A percentile compares a stretch with the other conserved stretches of the same genome.
phyloP scores from a whole-genome alignment of 148 eudicot species.

The Dysphania ambrosioides region DNA sequence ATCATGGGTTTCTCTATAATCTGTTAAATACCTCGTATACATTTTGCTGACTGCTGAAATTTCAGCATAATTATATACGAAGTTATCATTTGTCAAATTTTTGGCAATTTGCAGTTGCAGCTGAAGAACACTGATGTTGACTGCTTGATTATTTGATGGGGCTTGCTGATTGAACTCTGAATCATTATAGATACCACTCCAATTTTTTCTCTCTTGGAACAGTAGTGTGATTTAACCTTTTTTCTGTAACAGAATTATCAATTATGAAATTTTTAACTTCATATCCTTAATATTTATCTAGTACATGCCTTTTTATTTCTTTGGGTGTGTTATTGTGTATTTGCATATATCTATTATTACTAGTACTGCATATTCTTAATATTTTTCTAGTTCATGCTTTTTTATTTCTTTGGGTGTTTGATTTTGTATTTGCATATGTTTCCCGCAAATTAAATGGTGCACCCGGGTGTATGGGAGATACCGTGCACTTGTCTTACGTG shows the following conservation, averaged over 20 bases:
- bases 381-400: too few relatives aligned
- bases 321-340: neutral
- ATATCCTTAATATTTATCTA: too few relatives aligned
- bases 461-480: too few relatives aligned
- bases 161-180: neutral
- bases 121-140: neutral
- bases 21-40: too few relatives aligned
- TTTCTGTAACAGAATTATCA: neutral
- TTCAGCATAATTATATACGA: neutral
- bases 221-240: neutral
- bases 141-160: neutral
- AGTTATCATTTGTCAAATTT: neutral
- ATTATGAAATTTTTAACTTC: neutral
- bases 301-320: neutral
- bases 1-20: too few relatives aligned
- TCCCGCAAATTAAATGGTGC: too few relatives aligned
- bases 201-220: constrained; percentile 4
- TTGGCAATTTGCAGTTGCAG: constrained; percentile 7
- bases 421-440: too few relatives aligned
- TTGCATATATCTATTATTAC: neutral
- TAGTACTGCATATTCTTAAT: too few relatives aligned
- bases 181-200: neutral
- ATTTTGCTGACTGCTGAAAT: neutral
- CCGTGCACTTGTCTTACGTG: too few relatives aligned
- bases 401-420: too few relatives aligned